Conservation (phyloP, 106 monocot species). For the Hemerocallis citrina region DNA sequence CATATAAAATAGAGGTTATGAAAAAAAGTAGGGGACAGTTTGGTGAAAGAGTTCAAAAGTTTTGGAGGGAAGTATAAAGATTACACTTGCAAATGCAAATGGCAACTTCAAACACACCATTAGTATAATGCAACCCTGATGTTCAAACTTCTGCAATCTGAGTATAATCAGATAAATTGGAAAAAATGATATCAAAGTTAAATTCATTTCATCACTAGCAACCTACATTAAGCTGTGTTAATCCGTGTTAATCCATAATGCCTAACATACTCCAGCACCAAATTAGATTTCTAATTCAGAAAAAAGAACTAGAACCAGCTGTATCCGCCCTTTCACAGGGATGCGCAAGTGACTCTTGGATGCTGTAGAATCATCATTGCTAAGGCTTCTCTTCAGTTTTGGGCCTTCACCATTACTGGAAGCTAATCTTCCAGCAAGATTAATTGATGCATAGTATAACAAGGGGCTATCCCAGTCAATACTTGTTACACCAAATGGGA, state of each 20-base stretch:
- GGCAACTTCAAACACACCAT: no score
- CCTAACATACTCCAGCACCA: constrained; percentile 29
- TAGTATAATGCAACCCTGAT: no score
- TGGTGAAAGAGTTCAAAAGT: no score
- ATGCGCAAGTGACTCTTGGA: constrained; percentile 67
- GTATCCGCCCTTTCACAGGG: constrained; percentile 85
- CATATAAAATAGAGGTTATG: no score
- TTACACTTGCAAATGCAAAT: no score
- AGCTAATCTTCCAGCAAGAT: constrained; percentile 49
- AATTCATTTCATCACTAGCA: neutral
- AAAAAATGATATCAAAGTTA: no score
- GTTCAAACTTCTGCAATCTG: no score
- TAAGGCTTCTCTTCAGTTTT: constrained; percentile 65
- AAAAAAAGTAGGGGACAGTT: no score
- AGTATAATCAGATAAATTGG: no score
- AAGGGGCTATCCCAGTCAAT: constrained; percentile 78
- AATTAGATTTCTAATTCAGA: constrained; percentile 22
- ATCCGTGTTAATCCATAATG: neutral
- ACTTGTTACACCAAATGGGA: constrained; percentile 82
- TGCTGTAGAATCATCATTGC: constrained; percentile 54
- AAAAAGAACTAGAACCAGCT: constrained; percentile 70
- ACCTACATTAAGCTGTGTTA: neutral
- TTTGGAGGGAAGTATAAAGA: no score
- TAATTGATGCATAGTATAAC: constrained; percentile 85
- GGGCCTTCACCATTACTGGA: constrained; percentile 34